Base-by-base conservation (phyloP, 2,329 filamentous ascomycete species). In the Diaporthe australafricana region DNA sequence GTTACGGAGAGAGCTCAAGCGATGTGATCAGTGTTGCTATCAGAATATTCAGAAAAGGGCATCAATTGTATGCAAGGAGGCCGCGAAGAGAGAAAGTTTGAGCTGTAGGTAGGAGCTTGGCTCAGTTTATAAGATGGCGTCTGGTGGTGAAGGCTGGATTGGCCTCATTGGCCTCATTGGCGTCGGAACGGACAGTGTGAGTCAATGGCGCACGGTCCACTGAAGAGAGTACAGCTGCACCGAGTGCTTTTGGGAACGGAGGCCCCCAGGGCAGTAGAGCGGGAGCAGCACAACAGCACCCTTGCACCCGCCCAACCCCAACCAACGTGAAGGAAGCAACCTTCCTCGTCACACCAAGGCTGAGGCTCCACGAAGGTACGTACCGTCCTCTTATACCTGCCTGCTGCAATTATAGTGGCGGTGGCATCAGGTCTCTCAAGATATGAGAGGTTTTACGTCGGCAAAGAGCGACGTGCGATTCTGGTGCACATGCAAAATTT, bases 341-440 rank as follows among this genome's bases (percentile, higher is more conserved):
- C 32, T 27, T 47, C 20, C 17, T 32, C 40, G 20, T 48, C 42
- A 6, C 40, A 32, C 40, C 25, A 30, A 47, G 27, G 40, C 40
- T 35, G 57, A 9, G 11, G 57, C 35, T 11, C 57, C 27, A 47
- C 40, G 45, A 35, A 63, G 60, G 60, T 63, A 63, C 60, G 60
- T 63, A 48, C 60, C 60, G 16, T 22, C 47, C n/a, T 8, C 5
- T 63, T 63, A 11, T 9, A 35, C 32, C 32, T 17, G 30, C 30
- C 9, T 63, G 12, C 42, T 63, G 42, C 14, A 25, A 38, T 35
- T 30, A 47, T 48, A 35, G 22, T n/a, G 12, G 42, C 12, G 25
- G 40, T 11, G 2, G 56, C 16, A 62, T 14, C 56, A 62, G 20
- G 22, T 40, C 55, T 17, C 22, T 53, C 22, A 22, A 20, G 35